These are phyloP conservation scores for Nakazawaea wickerhamii DNA, from an alignment of 805 yeast species.

Conservation along the genomic window DNA sequence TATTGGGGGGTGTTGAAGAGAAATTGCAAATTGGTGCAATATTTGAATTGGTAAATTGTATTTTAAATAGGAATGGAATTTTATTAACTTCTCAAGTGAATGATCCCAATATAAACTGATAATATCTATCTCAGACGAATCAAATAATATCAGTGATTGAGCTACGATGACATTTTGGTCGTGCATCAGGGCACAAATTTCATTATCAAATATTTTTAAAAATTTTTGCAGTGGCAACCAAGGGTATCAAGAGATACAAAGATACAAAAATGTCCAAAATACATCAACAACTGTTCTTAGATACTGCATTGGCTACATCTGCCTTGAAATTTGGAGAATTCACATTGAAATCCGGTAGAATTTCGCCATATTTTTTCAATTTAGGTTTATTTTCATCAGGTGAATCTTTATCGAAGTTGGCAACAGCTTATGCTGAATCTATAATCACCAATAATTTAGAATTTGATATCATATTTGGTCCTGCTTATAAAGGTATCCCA, in stretches of 20 bases:
- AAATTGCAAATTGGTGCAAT: too few species aligned
- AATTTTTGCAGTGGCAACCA: constrained; percentile 10
- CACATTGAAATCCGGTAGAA: constrained; percentile 87
- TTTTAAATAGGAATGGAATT: too few species aligned
- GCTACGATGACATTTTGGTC: too few species aligned
- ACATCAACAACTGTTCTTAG: constrained; percentile 62
- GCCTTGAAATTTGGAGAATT: constrained; percentile 86
- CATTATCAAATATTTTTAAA: too few species aligned
- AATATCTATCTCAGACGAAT: too few species aligned
- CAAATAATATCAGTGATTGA: too few species aligned
- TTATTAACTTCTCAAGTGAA: too few species aligned
- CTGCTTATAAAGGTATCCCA: constrained; percentile 97
- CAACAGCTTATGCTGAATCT: constrained; percentile 84
- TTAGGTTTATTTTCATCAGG: constrained; percentile 88
- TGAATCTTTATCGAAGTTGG: constrained; percentile 68
- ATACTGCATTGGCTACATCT: constrained; percentile 72
- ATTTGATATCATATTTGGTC: constrained; percentile 91
- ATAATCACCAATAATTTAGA: constrained; percentile 76
- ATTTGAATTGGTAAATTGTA: too few species aligned
- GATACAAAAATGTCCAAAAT: constrained; percentile 1
- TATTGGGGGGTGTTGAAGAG: too few species aligned
- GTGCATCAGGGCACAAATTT: too few species aligned
- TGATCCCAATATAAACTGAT: too few species aligned
- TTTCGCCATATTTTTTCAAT: constrained; percentile 95
- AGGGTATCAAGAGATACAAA: background rate